A percentile compares a stretch with the other conserved stretches of the same genome.
Conservation (phyloP, 257 asterid species). For the Scutellaria barbata region DNA sequence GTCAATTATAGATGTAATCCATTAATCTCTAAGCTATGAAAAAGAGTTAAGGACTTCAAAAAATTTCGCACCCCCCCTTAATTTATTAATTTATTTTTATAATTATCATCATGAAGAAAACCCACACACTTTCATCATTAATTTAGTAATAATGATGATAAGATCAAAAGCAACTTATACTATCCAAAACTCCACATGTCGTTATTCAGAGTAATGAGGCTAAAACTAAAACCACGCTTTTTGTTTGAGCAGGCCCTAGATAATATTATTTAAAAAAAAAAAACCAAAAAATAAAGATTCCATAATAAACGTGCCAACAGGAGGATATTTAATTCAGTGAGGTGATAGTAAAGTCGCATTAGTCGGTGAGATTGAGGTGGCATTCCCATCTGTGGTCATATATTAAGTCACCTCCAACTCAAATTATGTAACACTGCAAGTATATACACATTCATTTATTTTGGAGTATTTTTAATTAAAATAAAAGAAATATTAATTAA, state of each 20-base stretch:
- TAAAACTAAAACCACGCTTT: slow-evolving; percentile 9
- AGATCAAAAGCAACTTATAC: slow-evolving; percentile 17
- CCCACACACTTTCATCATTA: neutral
- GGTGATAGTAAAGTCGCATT: slow-evolving; percentile 40
- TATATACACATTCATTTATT: no score
- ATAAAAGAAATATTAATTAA: no score
- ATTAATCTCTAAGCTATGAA: no score
- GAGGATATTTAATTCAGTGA: slow-evolving; percentile 27
- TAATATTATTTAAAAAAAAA: neutral
- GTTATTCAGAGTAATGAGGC: slow-evolving; percentile 32
- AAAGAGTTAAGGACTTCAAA: no score
- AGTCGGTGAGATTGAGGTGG: slow-evolving; percentile 45
- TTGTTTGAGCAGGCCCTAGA: slow-evolving; percentile 16
- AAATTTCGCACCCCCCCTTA: no score
- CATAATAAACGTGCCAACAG: slow-evolving; percentile 40
- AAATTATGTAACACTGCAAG: slow-evolving; percentile 5
- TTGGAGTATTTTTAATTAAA: no score
- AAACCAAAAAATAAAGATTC: slow-evolving; percentile 41
- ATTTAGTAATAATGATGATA: slow-evolving; percentile 17
- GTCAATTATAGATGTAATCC: no score
- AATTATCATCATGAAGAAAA: neutral
- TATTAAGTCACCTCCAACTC: slow-evolving; percentile 43
- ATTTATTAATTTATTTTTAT: no score
- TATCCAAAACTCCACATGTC: slow-evolving; percentile 19
- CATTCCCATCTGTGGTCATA: slow-evolving; percentile 42